Evolutionary conservation across 192 early-diverging fungal species (phyloP).

Genomic region (Backusella circina): DNA sequence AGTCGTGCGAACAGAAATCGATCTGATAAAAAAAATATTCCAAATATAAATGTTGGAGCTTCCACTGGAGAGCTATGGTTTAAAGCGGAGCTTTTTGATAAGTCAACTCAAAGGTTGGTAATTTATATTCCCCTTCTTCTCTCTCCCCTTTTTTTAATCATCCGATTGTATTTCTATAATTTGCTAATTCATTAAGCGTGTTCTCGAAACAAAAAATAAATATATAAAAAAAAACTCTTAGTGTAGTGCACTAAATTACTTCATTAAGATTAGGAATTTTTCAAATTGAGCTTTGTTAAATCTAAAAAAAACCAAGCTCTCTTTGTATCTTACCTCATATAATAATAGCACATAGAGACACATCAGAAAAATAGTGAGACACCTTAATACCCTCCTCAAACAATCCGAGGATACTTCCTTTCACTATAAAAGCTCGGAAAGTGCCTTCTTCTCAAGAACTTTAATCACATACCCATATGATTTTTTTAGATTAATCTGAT

Average conservation of each 20-base stretch:
- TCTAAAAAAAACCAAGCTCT: neutral
- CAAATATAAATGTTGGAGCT: neutral
- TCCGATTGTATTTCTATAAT: neutral
- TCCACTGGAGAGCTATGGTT: neutral
- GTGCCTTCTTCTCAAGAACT: neutral
- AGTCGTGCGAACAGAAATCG: neutral
- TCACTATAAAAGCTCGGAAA: neutral
- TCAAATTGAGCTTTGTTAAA: neutral
- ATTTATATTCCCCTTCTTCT: neutral
- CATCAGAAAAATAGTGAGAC: neutral
- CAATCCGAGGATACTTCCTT: neutral
- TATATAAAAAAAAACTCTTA: neutral
- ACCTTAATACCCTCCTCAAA: neutral
- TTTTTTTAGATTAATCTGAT: neutral
- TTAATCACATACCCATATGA: neutral
- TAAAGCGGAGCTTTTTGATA: neutral
- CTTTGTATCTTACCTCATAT: neutral
- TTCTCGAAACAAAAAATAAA: neutral
- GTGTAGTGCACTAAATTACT: neutral
- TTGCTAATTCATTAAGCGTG: neutral
- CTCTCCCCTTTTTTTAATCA: neutral
- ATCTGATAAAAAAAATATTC: neutral
- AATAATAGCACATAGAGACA: neutral
- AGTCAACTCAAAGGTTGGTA: neutral
- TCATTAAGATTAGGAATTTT: neutral